These are phyloP conservation scores for Terfezia claveryi DNA, from an alignment of 495 filamentous ascomycete genomes.

Conservation along the genomic window DNA sequence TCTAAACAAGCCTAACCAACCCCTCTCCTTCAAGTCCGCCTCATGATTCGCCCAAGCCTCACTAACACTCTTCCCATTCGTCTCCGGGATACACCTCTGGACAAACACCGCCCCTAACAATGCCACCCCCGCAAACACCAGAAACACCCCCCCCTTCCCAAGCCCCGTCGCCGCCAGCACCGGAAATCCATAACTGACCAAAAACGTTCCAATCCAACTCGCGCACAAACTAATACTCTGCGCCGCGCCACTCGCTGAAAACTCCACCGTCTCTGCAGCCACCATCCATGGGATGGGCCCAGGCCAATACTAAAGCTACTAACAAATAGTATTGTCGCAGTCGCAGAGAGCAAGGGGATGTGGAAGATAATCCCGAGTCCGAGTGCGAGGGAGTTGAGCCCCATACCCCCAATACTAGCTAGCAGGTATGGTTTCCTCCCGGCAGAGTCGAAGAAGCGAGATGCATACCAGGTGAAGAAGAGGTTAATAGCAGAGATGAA, in stretches of 20 bases:
- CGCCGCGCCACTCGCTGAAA: conserved; percentile 70
- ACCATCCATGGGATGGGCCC: conserved; percentile 85
- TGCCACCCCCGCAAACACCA: conserved; percentile 2
- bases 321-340: conserved; percentile 68
- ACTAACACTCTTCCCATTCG: background rate
- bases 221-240: conserved; percentile 67
- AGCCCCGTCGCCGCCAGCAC: conserved; percentile 3
- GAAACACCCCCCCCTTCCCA: conserved; percentile 7
- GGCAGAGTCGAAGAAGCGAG: conserved; percentile 64
- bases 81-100: background rate
- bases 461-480: conserved; percentile 52
- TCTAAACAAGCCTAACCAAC: too few species aligned
- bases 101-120: background rate
- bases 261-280: conserved; percentile 65
- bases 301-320: conserved; percentile 75
- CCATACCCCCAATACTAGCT: conserved; percentile 63
- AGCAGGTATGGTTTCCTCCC: conserved; percentile 69
- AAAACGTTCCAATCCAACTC: conserved; percentile 78
- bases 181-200: conserved; percentile 30
- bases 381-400: conserved; percentile 45
- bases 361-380: conserved; percentile 50
- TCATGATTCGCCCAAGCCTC: background rate
- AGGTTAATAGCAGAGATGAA: conserved; percentile 72
- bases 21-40: too few species aligned
- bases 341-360: conserved; percentile 49